Evolutionary conservation across 2,329 filamentous ascomycete species (phyloP).

Genomic region (Pseudomassariella vexata): DNA sequence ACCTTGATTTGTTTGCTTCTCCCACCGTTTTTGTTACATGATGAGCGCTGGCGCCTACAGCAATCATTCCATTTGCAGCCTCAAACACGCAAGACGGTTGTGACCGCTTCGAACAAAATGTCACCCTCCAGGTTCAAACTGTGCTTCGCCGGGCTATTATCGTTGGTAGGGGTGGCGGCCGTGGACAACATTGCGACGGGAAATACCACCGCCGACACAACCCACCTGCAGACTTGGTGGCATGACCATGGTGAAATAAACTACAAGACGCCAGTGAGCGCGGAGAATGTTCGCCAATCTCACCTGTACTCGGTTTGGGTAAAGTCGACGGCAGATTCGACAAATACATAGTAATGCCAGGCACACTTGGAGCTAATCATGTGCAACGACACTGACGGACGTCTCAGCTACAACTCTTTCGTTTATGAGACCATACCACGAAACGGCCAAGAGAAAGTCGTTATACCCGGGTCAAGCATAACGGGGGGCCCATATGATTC

Average conservation of each 20-base stretch:
- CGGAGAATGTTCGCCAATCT: conserved; percentile 11
- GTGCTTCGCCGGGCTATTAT: too few species aligned
- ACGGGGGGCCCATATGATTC: conserved; percentile 20
- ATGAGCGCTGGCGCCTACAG: too few species aligned
- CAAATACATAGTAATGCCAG: conserved; percentile 6
- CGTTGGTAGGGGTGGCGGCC: too few species aligned
- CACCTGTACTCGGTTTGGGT: conserved; percentile 12
- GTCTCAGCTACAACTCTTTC: conserved; percentile 20
- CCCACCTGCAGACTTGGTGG: conserved; percentile 11
- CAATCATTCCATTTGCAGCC: too few species aligned
- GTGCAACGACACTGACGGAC: neutral
- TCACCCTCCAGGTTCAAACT: too few species aligned
- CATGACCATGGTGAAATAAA: conserved; percentile 11
- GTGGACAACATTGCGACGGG: conserved; percentile 1
- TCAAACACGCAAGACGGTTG: too few species aligned
- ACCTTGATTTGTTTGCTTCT: too few species aligned
- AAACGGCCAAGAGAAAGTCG: conserved; percentile 27
- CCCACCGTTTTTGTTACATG: too few species aligned
- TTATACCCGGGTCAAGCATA: conserved; percentile 12
- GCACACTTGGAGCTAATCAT: neutral
- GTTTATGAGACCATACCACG: conserved; percentile 29
- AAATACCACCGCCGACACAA: conserved; percentile 3
- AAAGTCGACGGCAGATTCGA: neutral
- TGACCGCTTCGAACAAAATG: too few species aligned
- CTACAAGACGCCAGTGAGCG: conserved; percentile 7